A percentile compares a stretch with the other conserved stretches of the same genome.
Conservation (phyloP, 163 green algal species). For the Coccomyxa subellipsoidea region DNA sequence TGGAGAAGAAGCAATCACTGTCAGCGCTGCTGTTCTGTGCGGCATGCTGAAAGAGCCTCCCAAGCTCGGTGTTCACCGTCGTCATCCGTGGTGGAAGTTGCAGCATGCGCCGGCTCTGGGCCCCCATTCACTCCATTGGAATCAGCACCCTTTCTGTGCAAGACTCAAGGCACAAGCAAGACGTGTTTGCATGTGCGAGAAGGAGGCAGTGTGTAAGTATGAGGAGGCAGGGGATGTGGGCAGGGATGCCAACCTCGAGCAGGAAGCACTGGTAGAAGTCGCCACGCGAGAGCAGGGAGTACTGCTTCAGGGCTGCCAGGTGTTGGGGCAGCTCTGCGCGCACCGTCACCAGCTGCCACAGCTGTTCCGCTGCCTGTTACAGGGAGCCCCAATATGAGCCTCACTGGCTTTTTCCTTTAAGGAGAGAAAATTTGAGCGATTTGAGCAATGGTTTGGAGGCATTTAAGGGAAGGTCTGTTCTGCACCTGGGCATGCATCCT, state of each 20-base stretch:
- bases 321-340: constrained; percentile 56
- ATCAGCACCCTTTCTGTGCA: background rate
- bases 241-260: constrained; percentile 40
- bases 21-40: constrained; percentile 59
- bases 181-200: background rate
- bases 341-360: constrained; percentile 78
- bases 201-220: background rate
- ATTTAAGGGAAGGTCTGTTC: too few relatives aligned
- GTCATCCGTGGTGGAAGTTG: constrained; percentile 35
- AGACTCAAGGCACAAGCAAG: background rate
- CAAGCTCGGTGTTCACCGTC: constrained; percentile 51
- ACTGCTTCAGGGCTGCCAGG: constrained; percentile 71
- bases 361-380: constrained; percentile 53
- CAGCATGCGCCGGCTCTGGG: constrained; percentile 38
- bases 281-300: constrained; percentile 73
- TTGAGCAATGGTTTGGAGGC: too few relatives aligned
- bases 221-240: background rate
- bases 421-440: too few relatives aligned
- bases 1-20: constrained; percentile 50
- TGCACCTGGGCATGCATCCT: constrained; percentile 51
- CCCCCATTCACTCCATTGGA: background rate
- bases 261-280: constrained; percentile 85
- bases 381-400: background rate
- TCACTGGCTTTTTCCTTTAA: too few relatives aligned
- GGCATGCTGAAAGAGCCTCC: constrained; percentile 50